Evolutionary conservation across 371 early-diverging fungal species (phyloP), one percentile per base, ranked within the genome.

Genomic region (Dichotomocladium elegans): DNA sequence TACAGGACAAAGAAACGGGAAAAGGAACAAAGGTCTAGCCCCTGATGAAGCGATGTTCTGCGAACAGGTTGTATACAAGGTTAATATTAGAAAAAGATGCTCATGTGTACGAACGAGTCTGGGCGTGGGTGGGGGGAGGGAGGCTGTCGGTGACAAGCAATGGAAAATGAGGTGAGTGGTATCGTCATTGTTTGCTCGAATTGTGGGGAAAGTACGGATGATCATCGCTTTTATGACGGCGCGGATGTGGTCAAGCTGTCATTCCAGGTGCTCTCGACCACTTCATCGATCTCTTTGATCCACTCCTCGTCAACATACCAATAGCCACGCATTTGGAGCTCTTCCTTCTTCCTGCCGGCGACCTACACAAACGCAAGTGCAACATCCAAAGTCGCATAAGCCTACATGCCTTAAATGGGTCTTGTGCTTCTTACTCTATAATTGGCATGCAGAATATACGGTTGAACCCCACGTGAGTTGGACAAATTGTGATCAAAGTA

Each of bases 281-380:
- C 48, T 46, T 57, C 26, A 66, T 72, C 57, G 55, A 68, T 48
- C 57, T 51, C 2, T 47, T 60, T 43, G 49, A 75, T 47, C 69
- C 74, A 59, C 53, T 64, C 31, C 41, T 81, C 60, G 54, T 79
- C 56, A 0, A 74, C 25, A 40, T 71, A 74, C 74, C 74, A 74
- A 24, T 61, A 33, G 5, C 59, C 50, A 31, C 45, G 44, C n/a
- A 55, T 55, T 12, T 55, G 44, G 21, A 72, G 44, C 40, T 55
- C 57, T 15, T 51, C 37, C 41, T 78, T 79, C 59, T 82, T 83
- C 11, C 69, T 74, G 48, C 83, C 82, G 19, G 72, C 80, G 49
- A 64, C 58, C 68, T 66, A 54, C 47, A 35, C 11, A 15, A 29
- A 30, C 6, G 25, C 11, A 41, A 41, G 12, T 19, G 19, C 8